A percentile compares a stretch with the other conserved stretches of the same genome.
Conservation (phyloP, 306 rosid species). For the Malus sylvestris region DNA sequence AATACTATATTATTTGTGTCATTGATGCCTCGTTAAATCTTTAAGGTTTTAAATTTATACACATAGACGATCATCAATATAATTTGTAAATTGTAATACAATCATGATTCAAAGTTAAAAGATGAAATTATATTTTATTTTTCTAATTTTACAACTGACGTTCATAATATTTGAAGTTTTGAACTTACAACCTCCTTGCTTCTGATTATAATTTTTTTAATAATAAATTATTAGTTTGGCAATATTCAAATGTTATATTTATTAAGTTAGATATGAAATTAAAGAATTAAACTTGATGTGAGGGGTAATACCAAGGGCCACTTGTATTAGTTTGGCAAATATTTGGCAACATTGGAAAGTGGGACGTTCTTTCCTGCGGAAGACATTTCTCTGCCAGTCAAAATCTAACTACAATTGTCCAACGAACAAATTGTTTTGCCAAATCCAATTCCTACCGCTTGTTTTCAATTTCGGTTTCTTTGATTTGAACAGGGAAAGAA, state of each 20-base stretch:
- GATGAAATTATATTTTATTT: too few species aligned
- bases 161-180: not conserved
- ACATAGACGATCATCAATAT: not conserved
- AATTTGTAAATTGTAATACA: not conserved
- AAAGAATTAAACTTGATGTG: fast-evolving
- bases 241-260: too few species aligned
- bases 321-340: too few species aligned
- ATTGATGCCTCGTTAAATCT: fast-evolving
- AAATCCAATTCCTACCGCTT: not conserved
- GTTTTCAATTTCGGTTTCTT: not conserved
- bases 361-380: not conserved
- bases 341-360: not conserved
- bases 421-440: not conserved
- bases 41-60: not conserved
- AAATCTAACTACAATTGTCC: not conserved
- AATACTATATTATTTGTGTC: too few species aligned
- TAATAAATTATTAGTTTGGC: too few species aligned
- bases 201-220: too few species aligned
- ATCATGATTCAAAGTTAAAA: too few species aligned
- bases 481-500: not conserved
- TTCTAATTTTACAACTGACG: not conserved
- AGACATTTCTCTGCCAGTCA: not conserved
- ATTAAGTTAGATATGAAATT: too few species aligned
- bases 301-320: too few species aligned
- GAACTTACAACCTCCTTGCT: not conserved